Evolutionary conservation across 75 land plant species (phyloP).

Genomic region (Selaginella moellendorffii): DNA sequence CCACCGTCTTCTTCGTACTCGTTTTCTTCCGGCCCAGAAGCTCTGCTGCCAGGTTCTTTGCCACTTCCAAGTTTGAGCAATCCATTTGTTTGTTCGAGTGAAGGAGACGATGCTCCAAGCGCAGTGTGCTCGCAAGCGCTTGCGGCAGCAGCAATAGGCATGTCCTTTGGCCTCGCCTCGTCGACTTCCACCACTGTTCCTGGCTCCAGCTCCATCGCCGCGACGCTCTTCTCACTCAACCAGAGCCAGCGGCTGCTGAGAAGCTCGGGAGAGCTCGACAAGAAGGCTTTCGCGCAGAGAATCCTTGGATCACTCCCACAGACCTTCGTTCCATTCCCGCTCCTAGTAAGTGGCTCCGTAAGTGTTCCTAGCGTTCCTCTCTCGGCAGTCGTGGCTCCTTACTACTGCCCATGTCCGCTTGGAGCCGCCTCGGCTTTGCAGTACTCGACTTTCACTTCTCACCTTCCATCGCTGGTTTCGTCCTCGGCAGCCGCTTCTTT

Average conservation of each 20-base stretch:
- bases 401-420: constrained; percentile 76
- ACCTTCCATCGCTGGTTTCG: constrained; percentile 24
- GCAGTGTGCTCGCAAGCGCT: neutral
- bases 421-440: constrained; percentile 31
- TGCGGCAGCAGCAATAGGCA: constrained; percentile 11
- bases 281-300: neutral
- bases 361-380: neutral
- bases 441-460: constrained; percentile 20
- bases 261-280: neutral
- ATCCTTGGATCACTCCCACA: neutral
- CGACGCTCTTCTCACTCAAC: too few relatives aligned
- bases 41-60: neutral
- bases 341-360: neutral
- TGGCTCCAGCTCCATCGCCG: too few relatives aligned
- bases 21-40: neutral
- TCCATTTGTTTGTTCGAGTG: neutral
- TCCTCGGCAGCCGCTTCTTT: too few relatives aligned
- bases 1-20: neutral
- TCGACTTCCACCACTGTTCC: too few relatives aligned
- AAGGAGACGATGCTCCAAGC: neutral
- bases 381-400: constrained; percentile 38
- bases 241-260: too few relatives aligned
- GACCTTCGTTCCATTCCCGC: neutral
- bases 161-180: neutral
- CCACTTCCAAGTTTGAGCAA: neutral